Percentiles rank a stretch among this genome's conserved stretches.
Evolutionary conservation across 2,329 filamentous ascomycete genomes (phyloP).

Genomic region (Fusarium brevicatenulatum): DNA sequence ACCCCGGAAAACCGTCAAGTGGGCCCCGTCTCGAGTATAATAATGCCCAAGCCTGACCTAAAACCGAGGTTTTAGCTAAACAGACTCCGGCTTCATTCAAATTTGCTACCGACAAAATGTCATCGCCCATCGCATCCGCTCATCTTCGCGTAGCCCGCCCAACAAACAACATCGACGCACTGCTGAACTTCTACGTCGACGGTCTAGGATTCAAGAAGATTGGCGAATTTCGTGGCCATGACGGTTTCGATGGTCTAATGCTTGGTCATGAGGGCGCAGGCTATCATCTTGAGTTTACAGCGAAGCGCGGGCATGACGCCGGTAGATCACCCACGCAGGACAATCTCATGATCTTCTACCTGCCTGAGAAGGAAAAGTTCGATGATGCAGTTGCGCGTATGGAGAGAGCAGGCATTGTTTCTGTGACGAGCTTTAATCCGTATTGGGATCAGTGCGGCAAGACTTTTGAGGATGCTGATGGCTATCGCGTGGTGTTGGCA

Average conservation of each 20-base stretch:
- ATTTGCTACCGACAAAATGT: neutral
- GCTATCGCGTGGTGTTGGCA: neutral
- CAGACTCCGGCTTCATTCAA: neutral
- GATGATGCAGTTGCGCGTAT: neutral
- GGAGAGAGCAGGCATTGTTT: neutral
- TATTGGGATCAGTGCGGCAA: slow-evolving; percentile 1
- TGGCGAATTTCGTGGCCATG: neutral
- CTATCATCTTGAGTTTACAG: neutral
- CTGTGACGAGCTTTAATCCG: neutral
- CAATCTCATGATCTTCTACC: neutral
- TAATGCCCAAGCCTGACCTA: neutral
- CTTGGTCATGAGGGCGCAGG: neutral
- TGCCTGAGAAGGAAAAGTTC: neutral
- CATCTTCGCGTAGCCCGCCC: neutral
- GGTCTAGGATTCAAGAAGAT: neutral
- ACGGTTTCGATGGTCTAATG: neutral
- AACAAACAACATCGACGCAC: neutral
- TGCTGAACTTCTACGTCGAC: neutral
- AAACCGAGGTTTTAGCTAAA: neutral
- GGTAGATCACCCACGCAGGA: neutral
- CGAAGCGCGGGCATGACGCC: neutral
- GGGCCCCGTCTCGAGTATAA: neutral
- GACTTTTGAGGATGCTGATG: neutral
- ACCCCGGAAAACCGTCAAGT: neutral
- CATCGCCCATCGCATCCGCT: neutral